Conservation (phyloP, 345 rosid genomes). For the Pugionium dolabratum region DNA sequence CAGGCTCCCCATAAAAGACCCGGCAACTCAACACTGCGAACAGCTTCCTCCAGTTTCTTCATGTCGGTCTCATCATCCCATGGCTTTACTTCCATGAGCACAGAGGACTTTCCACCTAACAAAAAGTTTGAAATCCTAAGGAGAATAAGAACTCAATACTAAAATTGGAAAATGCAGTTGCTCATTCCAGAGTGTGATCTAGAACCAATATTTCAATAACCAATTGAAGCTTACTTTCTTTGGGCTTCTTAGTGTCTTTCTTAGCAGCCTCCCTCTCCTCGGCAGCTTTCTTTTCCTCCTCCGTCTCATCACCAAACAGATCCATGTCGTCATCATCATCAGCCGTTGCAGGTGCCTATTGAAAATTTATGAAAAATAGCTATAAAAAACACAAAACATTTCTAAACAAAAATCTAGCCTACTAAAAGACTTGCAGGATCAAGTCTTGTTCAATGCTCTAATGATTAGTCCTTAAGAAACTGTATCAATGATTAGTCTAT, state of each 20-base stretch:
- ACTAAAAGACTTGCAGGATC: too few species aligned
- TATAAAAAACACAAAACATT: background rate
- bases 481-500: too few species aligned
- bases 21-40: slow-evolving; percentile 68
- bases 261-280: slow-evolving; percentile 87
- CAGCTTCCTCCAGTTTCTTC: slow-evolving; percentile 84
- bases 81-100: slow-evolving; percentile 89
- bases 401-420: too few species aligned
- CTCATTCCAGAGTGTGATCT: too few species aligned
- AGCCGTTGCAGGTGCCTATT: slow-evolving; percentile 59
- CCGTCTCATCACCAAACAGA: slow-evolving; percentile 95
- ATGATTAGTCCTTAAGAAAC: background rate
- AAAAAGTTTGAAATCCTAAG: background rate
- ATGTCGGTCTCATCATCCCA: slow-evolving; percentile 99
- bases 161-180: background rate
- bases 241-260: slow-evolving; percentile 63
- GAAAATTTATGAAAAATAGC: background rate
- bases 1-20: slow-evolving; percentile 98
- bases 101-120: slow-evolving; percentile 89
- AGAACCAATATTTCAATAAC: too few species aligned
- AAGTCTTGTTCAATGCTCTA: background rate
- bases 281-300: slow-evolving; percentile 91
- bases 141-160: background rate
- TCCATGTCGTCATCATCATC: slow-evolving; percentile 84
- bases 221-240: slow-evolving; percentile 53